A percentile compares a stretch with the other conserved stretches of the same genome.
These are phyloP conservation scores for Mesostigma viride DNA, from an alignment of 139 green algal genomes.

Conservation along the genomic window DNA sequence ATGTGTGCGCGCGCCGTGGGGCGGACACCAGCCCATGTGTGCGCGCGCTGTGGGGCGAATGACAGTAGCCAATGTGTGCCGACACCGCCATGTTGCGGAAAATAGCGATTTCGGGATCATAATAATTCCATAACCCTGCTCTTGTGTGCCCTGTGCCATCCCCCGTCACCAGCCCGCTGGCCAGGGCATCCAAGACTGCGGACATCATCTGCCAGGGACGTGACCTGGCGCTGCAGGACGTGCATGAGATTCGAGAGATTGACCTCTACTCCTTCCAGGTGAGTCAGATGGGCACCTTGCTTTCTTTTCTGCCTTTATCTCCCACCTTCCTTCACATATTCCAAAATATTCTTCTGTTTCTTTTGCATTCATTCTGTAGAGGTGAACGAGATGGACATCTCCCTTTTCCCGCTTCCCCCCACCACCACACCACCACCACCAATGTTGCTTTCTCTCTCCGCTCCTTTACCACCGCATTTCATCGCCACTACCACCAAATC, in stretches of 20 bases:
- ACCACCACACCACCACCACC: neutral
- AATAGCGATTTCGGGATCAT: too few species aligned
- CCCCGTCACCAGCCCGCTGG: conserved; percentile 48
- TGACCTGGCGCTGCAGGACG: conserved; percentile 11
- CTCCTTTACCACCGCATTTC: neutral
- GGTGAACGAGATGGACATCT: too few species aligned
- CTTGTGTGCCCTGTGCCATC: conserved; percentile 30
- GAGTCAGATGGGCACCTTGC: too few species aligned
- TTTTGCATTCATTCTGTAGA: neutral
- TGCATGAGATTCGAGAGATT: conserved; percentile 67
- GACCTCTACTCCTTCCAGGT: conserved; percentile 84
- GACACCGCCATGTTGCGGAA: neutral
- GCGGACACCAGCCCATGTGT: neutral
- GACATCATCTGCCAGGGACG: conserved; percentile 60
- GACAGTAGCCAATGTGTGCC: neutral
- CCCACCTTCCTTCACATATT: too few species aligned
- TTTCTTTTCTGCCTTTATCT: too few species aligned
- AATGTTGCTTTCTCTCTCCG: neutral
- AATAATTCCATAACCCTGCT: neutral
- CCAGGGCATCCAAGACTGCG: conserved; percentile 60
- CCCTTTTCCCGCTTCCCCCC: too few species aligned
- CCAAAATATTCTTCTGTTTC: neutral
- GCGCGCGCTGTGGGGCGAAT: neutral
- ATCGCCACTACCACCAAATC: too few species aligned
- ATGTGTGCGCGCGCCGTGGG: neutral